Evolutionary conservation across 495 filamentous ascomycete genomes (phyloP), one percentile per base, ranked within the genome.

Genomic region (Aspergillus carlsbadensis): DNA sequence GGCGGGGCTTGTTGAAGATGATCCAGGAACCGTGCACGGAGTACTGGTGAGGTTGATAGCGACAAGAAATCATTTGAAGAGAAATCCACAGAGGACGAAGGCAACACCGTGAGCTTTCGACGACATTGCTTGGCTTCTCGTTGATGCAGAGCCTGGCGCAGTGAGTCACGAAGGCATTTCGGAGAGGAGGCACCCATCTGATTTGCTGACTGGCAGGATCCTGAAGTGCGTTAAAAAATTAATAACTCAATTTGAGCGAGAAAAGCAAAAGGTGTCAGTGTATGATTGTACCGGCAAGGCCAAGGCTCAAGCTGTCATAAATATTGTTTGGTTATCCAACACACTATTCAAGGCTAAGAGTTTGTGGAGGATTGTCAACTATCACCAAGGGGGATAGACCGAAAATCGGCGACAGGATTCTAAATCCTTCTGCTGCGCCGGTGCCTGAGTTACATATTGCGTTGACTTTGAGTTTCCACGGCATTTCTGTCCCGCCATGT

Each of bases 31-130:
- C 62, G 64, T 8, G 61, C 52, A 6, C 70, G 68, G 37, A 69
- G 70, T 10, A 64, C 53, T 0, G 67, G 59, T 0, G 73, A 73
- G 0, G 67, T 71, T 6, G 72, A 74, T 14, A 80, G 56, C 0
- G 76, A 78, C 1, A 80, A 67, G 45, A 76, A 76, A 52, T 80
- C 77, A 54, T 78, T 78, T 20, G 77, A 78, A 18, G 72, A 77
- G 52, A 80, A 78, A 44, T 80, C 77, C 10, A 65, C 65, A 1
- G 72, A 65, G 11, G 60, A 61, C 11, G 63, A 45, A 2, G 73
- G 66, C 14, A 72, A 51, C 26, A 73, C 56, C 1, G 74, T 78
- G 7, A 79, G 64, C 42, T 61, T 64, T 40, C 81, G 81, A 41
- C 77, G 76, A n/a, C 72, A 71, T 31, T 72, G 73, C 29, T 73